A percentile compares a stretch with the other conserved stretches of the same genome.
Evolutionary conservation across 768 basidiomycete genomes (phyloP).

Genomic region (Tubosaeta brunneosetosa): DNA sequence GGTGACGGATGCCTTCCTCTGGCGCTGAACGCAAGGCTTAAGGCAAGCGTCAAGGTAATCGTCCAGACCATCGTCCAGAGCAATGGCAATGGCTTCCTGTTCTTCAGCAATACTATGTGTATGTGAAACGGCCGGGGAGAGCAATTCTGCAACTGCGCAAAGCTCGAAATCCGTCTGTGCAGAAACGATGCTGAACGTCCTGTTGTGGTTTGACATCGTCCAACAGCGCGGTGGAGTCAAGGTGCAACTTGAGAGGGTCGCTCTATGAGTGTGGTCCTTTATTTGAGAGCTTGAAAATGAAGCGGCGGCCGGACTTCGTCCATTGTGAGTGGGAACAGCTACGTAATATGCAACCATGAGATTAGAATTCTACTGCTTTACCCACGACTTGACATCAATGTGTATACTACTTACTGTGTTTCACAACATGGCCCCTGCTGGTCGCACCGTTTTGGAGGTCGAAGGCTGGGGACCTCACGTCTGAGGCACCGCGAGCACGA

Average conservation of each 20-base stretch:
- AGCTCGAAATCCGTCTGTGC: constrained; percentile 47
- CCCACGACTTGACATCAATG: constrained; percentile 13
- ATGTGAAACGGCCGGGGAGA: constrained; percentile 34
- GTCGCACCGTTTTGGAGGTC: constrained; percentile 25
- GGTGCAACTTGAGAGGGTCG: constrained; percentile 23
- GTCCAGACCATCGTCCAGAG: constrained; percentile 27
- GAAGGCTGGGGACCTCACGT: constrained; percentile 41
- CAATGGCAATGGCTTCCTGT: constrained; percentile 18
- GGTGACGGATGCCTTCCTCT: constrained; percentile 4
- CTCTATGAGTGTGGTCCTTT: constrained; percentile 18
- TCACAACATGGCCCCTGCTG: constrained; percentile 18
- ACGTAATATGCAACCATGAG: constrained; percentile 11
- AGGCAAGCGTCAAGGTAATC: constrained; percentile 27
- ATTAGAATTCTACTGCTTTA: constrained; percentile 25
- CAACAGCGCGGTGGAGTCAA: constrained; percentile 14
- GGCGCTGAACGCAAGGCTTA: constrained; percentile 6
- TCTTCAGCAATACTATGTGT: constrained; percentile 20
- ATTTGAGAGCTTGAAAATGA: constrained; percentile 12
- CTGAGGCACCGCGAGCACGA: constrained; percentile 66
- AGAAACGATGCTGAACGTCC: constrained; percentile 42
- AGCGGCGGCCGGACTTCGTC: constrained; percentile 11
- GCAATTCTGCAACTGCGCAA: constrained; percentile 45
- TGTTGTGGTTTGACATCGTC: constrained; percentile 26
- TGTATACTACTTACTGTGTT: constrained; percentile 28
- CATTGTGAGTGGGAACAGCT: constrained; percentile 22